Evolutionary conservation across 257 asterid species (phyloP).

Genomic region (Nyctanthes arbortristis): DNA sequence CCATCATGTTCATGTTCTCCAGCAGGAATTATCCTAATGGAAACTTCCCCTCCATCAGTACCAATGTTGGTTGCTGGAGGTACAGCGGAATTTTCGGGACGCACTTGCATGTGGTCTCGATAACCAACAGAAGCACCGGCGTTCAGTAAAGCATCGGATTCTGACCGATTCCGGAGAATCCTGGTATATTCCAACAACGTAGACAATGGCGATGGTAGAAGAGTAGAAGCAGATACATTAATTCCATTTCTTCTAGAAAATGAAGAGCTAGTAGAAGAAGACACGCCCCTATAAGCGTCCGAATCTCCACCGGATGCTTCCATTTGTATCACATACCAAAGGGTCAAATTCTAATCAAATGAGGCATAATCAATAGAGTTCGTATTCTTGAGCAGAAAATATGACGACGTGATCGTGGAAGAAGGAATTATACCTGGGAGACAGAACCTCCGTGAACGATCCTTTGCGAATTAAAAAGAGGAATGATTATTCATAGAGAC

Average conservation of each 20-base stretch:
- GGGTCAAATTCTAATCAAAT: constrained; percentile 6
- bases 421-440: constrained; percentile 35
- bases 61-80: constrained; percentile 27
- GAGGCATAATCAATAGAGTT: neutral
- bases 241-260: constrained; percentile 55
- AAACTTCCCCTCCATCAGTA: constrained; percentile 61
- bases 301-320: constrained; percentile 75
- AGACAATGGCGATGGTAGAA: constrained; percentile 70
- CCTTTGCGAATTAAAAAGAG: constrained; percentile 20
- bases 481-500: constrained; percentile 9
- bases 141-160: constrained; percentile 39
- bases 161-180: constrained; percentile 46
- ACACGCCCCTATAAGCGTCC: constrained; percentile 56
- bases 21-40: constrained; percentile 69
- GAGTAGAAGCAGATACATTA: constrained; percentile 52
- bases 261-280: constrained; percentile 24
- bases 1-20: constrained; percentile 53
- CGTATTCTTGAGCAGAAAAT: neutral
- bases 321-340: constrained; percentile 37
- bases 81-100: constrained; percentile 34
- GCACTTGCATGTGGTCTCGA: constrained; percentile 41
- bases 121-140: constrained; percentile 30
- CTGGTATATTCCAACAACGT: constrained; percentile 73
- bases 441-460: constrained; percentile 63
- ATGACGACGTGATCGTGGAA: neutral